These are phyloP conservation scores for Amaranthus palmeri DNA, from an alignment of 148 eudicot species.

Conservation along the genomic window DNA sequence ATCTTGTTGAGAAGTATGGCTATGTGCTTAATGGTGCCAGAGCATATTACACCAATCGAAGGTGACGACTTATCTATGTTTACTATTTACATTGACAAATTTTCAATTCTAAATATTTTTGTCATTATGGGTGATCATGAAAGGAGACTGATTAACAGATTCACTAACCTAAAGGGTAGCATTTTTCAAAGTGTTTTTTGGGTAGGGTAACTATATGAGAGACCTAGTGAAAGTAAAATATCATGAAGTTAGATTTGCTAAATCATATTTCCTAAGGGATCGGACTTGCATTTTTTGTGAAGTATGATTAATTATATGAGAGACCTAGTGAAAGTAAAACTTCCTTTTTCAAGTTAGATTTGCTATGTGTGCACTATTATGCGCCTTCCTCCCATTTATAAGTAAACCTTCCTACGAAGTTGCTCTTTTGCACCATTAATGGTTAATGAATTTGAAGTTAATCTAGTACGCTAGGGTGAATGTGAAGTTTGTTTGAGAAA, in stretches of 20 bases:
- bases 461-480: neutral
- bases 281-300: neutral
- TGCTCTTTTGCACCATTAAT: neutral
- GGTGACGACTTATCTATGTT: constrained; percentile 32
- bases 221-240: too few species aligned
- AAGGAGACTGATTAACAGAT: neutral
- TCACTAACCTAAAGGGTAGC: neutral
- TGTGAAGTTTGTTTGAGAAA: neutral
- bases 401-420: neutral
- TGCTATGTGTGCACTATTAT: neutral
- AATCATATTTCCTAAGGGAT: neutral
- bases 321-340: neutral
- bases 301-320: neutral
- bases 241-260: too few species aligned
- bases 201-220: neutral
- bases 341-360: neutral
- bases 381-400: neutral
- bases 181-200: too few species aligned
- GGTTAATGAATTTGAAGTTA: neutral
- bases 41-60: constrained; percentile 82
- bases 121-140: neutral
- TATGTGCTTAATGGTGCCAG: constrained; percentile 91
- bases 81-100: neutral
- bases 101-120: neutral
- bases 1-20: constrained; percentile 65